Evolutionary conservation across 2,329 filamentous ascomycete genomes (phyloP).

Genomic region (Nemania sp.): DNA sequence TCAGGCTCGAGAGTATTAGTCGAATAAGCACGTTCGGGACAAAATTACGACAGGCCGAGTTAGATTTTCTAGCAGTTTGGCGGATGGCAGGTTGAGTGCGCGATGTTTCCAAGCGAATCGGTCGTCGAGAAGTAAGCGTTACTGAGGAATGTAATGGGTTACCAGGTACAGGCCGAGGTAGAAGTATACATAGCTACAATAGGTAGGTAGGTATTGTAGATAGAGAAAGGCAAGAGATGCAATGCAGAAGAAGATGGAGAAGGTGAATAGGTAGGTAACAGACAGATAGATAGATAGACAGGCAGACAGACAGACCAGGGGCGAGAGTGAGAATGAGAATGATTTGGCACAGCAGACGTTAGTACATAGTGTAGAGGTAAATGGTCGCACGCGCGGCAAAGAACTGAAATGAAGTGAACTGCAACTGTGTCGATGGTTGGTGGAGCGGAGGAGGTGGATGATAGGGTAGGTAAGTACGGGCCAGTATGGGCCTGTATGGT

Average conservation of each 20-base stretch:
- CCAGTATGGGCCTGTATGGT: too few relatives aligned
- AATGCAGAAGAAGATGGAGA: constrained; percentile 1
- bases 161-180: neutral
- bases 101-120: neutral
- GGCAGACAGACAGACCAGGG: neutral
- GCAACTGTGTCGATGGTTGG: constrained; percentile 27
- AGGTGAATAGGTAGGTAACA: too few relatives aligned
- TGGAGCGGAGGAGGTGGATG: constrained; percentile 29
- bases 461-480: constrained; percentile 5
- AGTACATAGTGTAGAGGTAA: neutral
- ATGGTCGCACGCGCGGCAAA: constrained; percentile 21
- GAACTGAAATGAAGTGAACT: constrained; percentile 26
- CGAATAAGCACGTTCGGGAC: neutral
- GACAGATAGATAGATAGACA: too few relatives aligned
- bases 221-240: neutral
- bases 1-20: neutral
- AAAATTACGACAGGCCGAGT: neutral
- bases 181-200: neutral
- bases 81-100: neutral
- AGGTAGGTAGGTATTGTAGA: neutral
- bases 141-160: neutral
- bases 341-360: constrained; percentile 11
- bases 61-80: neutral
- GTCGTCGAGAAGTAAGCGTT: constrained; percentile 4
- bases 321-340: constrained; percentile 1